Percentiles rank a stretch among this genome's conserved stretches.
Evolutionary conservation across 228 moss, liverwort and hornwort genomes (phyloP).

Genomic region (Sphagnum fallax): DNA sequence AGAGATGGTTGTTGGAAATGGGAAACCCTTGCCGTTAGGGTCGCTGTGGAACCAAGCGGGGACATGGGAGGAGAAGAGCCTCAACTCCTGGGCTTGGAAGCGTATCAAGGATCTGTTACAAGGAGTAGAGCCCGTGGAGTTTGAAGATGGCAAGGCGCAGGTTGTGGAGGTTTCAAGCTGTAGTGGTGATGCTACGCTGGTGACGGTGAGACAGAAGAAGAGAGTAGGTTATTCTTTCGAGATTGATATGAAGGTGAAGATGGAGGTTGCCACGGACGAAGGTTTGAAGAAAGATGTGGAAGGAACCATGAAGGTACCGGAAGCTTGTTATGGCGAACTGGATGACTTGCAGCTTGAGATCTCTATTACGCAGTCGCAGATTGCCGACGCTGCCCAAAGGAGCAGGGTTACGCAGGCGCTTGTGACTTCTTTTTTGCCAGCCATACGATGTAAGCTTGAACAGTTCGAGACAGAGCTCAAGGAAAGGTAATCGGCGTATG

Average conservation of each 20-base stretch:
- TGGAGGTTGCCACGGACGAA: conserved; percentile 5
- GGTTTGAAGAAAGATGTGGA: conserved; percentile 42
- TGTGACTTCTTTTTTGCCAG: conserved; percentile 51
- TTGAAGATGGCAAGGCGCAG: conserved; percentile 58
- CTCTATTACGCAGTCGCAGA: conserved; percentile 34
- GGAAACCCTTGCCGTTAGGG: conserved; percentile 23
- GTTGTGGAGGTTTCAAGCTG: conserved; percentile 78
- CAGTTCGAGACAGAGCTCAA: conserved; percentile 81
- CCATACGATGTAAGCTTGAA: conserved; percentile 61
- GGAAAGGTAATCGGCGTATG: conserved; percentile 37
- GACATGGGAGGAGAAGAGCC: conserved; percentile 85
- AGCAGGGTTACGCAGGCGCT: conserved; percentile 43
- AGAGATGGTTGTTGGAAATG: conserved; percentile 25
- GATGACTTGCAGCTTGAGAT: conserved; percentile 83
- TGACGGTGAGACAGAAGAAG: conserved; percentile 89
- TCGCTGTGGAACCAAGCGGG: conserved; percentile 88
- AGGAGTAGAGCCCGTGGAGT: conserved; percentile 40
- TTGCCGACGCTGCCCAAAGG: conserved; percentile 36
- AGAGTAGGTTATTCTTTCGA: conserved; percentile 77
- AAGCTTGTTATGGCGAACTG: conserved; percentile 80
- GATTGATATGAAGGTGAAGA: conserved; percentile 68
- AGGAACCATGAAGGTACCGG: conserved; percentile 72
- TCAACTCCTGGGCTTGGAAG: conserved; percentile 63
- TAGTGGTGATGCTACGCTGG: conserved; percentile 81
- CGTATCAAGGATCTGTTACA: conserved; percentile 63